Percentiles rank a stretch among this genome's conserved stretches.
phyloP scores from a whole-genome alignment of 2,329 filamentous ascomycete species.

The Cladosporium colombiae region DNA sequence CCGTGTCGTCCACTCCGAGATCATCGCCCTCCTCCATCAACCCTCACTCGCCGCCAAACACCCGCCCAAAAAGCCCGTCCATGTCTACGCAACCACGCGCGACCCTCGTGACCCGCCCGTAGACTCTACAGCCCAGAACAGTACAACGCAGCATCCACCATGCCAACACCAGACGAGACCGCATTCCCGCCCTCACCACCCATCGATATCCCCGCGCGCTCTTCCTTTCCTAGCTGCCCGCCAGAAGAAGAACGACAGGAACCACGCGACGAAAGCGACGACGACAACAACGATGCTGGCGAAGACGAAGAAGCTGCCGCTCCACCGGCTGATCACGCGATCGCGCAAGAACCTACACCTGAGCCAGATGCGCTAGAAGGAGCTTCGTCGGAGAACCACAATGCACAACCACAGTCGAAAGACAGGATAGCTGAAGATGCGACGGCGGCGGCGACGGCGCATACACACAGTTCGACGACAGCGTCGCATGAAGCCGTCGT shows the following conservation, averaged over 20 bases:
- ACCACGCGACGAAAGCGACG: constrained; percentile 27
- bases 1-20: background rate
- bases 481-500: constrained; percentile 28
- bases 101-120: constrained; percentile 15
- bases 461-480: constrained; percentile 6
- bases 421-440: constrained; percentile 4
- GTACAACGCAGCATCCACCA: constrained; percentile 19
- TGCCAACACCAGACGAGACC: constrained; percentile 27
- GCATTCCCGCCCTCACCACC: constrained; percentile 23
- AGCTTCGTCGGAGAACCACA: background rate
- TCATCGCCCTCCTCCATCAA: background rate
- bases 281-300: constrained; percentile 31
- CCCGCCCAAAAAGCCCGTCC: background rate
- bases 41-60: background rate
- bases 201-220: constrained; percentile 24
- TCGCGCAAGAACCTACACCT: constrained; percentile 34
- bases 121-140: constrained; percentile 1
- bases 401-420: constrained; percentile 14
- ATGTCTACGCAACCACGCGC: constrained; percentile 5
- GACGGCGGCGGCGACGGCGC: background rate
- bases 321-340: constrained; percentile 28
- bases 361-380: constrained; percentile 28
- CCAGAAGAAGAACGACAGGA: constrained; percentile 40
- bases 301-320: constrained; percentile 33
- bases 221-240: constrained; percentile 45